Base-by-base conservation (phyloP, 202 grass and related monocot species). In the Zoysia matrella region DNA sequence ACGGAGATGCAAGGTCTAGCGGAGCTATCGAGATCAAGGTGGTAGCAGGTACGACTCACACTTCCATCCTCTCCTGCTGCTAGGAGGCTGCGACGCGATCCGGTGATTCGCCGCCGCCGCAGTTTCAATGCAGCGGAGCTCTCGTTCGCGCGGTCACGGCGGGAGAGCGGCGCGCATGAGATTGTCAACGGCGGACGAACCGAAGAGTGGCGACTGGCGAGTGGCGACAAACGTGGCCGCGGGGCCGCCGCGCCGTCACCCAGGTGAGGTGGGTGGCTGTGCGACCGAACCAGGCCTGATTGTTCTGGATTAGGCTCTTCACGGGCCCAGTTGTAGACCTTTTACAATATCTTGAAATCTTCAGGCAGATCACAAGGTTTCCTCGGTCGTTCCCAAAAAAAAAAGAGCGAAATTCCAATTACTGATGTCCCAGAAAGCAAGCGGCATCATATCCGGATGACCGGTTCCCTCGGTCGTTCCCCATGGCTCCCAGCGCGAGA, bases 41-140 rank as follows among this genome's bases (percentile, higher is more conserved):
- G 65, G 76, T 10, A 78, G 22, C 22, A 22, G 0, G 22, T 22
- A 22, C 22, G 22, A 22, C 90, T 86, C 85, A 95, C 93, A 95
- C 83, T 95, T 90, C 90, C 93, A 92, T 92, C 5, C 18, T 42
- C 55, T 80, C 70, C 18, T 22, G 46, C 46, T 80, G 2, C 41
- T 47, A 66, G 13, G 42, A 46, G 66, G 7, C 60, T 3, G 57
- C 44, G n/a, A 73, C 12, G 72, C 47, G 80, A 50, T 64, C 70
- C 22, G 47, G 48, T 8, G 41, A 42, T 45, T 62, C 52, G 39
- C 64, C 56, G 65, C 43, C 11, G 22, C 49, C 36, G 64, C 18
- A 67, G 49, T 48, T 53, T 55, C 8, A 49, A 8, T 1, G 44
- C 16, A 49, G 73, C 14, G 45, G 11, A 36, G 52, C 60, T 22